Conservation (phyloP, 1,284 basidiomycete species). For the Malassezia sympodialis region DNA sequence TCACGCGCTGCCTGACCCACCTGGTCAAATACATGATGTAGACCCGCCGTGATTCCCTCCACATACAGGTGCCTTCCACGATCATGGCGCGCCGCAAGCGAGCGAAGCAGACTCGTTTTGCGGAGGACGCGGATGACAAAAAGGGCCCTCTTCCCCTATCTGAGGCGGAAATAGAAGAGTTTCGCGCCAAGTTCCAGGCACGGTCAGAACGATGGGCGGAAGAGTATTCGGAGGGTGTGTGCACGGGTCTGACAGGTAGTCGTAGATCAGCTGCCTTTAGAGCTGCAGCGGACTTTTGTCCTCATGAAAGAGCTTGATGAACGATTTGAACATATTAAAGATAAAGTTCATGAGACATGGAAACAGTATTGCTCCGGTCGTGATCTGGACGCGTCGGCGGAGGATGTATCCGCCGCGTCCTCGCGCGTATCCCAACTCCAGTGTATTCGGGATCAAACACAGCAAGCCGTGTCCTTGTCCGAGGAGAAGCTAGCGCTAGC, state of each 20-base stretch:
- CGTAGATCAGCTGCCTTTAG: slow-evolving; percentile 74
- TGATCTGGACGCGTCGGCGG: not conserved
- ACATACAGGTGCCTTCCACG: not conserved
- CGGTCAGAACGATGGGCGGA: slow-evolving; percentile 34
- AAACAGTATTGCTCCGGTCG: slow-evolving; percentile 6
- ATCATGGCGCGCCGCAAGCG: slow-evolving; percentile 8
- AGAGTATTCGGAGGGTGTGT: slow-evolving; percentile 38
- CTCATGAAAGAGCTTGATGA: slow-evolving; percentile 68
- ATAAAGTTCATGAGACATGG: slow-evolving; percentile 1
- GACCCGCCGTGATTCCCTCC: not conserved
- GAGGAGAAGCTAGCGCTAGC: slow-evolving; percentile 54
- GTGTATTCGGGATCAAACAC: not conserved
- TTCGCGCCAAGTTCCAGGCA: slow-evolving; percentile 22
- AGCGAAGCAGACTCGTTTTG: not conserved
- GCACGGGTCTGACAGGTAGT: slow-evolving; percentile 50
- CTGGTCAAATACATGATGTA: slow-evolving; percentile 38
- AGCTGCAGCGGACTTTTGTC: slow-evolving; percentile 66
- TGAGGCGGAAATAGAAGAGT: slow-evolving; percentile 2
- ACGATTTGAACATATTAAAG: not conserved
- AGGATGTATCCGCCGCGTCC: not conserved
- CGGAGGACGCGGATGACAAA: not conserved
- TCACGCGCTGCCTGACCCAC: slow-evolving; percentile 46
- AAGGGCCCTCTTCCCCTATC: not conserved
- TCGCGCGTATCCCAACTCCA: not conserved
- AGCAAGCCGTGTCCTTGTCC: slow-evolving; percentile 13